Conservation (phyloP, 208 protist species). For the Wallacemonas sp. region DNA sequence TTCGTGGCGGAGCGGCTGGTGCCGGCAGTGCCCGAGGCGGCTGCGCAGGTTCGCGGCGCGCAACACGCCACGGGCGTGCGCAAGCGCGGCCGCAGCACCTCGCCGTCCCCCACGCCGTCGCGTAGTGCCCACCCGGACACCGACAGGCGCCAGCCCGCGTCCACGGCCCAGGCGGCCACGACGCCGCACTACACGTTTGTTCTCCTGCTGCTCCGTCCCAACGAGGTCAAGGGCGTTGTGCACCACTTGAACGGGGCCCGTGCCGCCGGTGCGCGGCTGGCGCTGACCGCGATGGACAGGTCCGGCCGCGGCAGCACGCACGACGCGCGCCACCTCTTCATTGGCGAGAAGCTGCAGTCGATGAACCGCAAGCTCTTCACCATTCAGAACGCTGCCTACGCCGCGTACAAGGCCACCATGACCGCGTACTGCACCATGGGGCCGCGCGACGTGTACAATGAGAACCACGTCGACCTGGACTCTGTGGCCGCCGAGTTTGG, state of each 20-base stretch:
- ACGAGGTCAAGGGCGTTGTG: constrained; percentile 50
- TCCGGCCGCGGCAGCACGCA: constrained; percentile 10
- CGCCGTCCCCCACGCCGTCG: constrained; percentile 20
- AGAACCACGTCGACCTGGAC: constrained; percentile 44
- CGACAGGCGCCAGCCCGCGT: neutral
- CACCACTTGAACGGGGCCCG: constrained; percentile 26
- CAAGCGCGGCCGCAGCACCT: constrained; percentile 39
- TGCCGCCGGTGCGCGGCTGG: constrained; percentile 23
- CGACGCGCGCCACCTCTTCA: constrained; percentile 38
- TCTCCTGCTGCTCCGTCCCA: constrained; percentile 60
- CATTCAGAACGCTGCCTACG: constrained; percentile 59
- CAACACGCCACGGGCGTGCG: constrained; percentile 22
- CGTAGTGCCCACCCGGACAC: neutral
- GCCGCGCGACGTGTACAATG: constrained; percentile 61
- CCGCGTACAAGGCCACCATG: constrained; percentile 72
- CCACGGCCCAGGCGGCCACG: neutral
- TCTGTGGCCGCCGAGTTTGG: constrained; percentile 75
- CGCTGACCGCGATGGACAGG: constrained; percentile 13
- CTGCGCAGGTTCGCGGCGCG: neutral
- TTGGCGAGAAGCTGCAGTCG: constrained; percentile 56
- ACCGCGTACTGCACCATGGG: constrained; percentile 62
- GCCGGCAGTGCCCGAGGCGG: neutral
- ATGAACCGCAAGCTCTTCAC: constrained; percentile 67
- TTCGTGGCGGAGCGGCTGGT: constrained; percentile 57
- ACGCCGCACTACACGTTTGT: constrained; percentile 44